Conservation (phyloP, 371 early-diverging fungal genomes). For the Haplosporangium sp. region DNA sequence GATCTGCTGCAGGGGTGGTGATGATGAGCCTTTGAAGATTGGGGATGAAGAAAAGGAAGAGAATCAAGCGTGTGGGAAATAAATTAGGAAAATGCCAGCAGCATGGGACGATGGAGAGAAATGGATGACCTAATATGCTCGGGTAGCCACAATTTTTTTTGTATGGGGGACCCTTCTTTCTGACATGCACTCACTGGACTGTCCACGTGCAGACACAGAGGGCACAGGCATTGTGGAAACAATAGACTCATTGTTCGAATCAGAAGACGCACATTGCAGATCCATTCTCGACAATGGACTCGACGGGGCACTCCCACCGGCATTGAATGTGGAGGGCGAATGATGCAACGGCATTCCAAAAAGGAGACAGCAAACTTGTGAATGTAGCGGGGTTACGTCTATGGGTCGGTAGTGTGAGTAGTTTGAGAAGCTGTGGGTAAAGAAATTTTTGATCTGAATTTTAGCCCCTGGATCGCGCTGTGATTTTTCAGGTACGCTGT, state of each 20-base stretch:
- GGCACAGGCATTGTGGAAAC: not conserved
- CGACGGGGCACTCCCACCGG: no score
- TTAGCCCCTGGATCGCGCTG: not conserved
- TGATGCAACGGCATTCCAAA: no score
- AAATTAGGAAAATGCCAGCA: not conserved
- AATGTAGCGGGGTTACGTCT: no score
- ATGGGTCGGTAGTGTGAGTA: no score
- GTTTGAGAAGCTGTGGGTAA: no score
- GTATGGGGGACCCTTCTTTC: not conserved
- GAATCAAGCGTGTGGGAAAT: not conserved
- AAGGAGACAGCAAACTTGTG: no score
- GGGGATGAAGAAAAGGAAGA: not conserved
- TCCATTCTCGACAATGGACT: not conserved
- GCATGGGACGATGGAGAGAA: not conserved
- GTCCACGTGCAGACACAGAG: slow-evolving; percentile 4
- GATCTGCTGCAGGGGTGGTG: slow-evolving; percentile 6
- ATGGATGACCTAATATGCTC: not conserved
- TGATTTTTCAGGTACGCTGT: not conserved
- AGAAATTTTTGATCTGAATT: no score
- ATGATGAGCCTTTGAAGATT: not conserved
- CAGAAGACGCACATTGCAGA: not conserved
- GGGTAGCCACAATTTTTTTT: no score
- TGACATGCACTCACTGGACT: not conserved
- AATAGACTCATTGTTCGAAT: no score
- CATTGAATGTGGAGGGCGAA: no score